A percentile compares a stretch with the other conserved stretches of the same genome.
Evolutionary conservation across 2,329 filamentous ascomycete species (phyloP).

Genomic region (Ophiosphaerella narmari): DNA sequence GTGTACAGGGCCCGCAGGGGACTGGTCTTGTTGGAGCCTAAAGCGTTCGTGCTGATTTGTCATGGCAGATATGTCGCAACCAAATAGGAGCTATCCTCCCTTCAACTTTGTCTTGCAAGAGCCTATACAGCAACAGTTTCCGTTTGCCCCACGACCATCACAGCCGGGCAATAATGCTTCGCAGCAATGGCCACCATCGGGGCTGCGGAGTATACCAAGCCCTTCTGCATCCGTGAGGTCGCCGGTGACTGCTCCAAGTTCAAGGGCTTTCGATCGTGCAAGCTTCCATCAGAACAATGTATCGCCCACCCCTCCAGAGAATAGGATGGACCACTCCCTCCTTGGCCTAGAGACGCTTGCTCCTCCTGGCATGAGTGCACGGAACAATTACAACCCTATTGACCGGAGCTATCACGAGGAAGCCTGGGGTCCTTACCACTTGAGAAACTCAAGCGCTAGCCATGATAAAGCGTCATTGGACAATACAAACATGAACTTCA

Average conservation of each 20-base stretch:
- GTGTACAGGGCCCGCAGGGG: neutral
- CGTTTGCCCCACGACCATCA: slow-evolving; percentile 10
- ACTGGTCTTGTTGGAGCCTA: slow-evolving; percentile 7
- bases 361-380: slow-evolving; percentile 11
- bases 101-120: slow-evolving; percentile 22
- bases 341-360: slow-evolving; percentile 16
- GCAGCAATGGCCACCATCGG: slow-evolving; percentile 25
- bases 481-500: slow-evolving; percentile 19
- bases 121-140: slow-evolving; percentile 22
- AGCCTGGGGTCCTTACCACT: slow-evolving; percentile 34
- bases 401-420: slow-evolving; percentile 22
- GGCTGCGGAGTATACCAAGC: slow-evolving; percentile 20
- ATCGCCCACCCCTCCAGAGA: slow-evolving; percentile 2
- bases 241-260: slow-evolving; percentile 12
- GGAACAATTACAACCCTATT: slow-evolving; percentile 11
- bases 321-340: slow-evolving; percentile 12
- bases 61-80: slow-evolving; percentile 35
- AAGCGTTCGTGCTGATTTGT: slow-evolving; percentile 28
- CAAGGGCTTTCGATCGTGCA: slow-evolving; percentile 3
- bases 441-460: slow-evolving; percentile 15
- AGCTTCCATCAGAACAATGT: slow-evolving; percentile 10
- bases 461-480: slow-evolving; percentile 4
- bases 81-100: slow-evolving; percentile 14
- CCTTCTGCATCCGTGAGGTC: slow-evolving; percentile 20
- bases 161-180: slow-evolving; percentile 12